Base-by-base conservation (phyloP, 345 rosid species). In the Barbarea vulgaris region DNA sequence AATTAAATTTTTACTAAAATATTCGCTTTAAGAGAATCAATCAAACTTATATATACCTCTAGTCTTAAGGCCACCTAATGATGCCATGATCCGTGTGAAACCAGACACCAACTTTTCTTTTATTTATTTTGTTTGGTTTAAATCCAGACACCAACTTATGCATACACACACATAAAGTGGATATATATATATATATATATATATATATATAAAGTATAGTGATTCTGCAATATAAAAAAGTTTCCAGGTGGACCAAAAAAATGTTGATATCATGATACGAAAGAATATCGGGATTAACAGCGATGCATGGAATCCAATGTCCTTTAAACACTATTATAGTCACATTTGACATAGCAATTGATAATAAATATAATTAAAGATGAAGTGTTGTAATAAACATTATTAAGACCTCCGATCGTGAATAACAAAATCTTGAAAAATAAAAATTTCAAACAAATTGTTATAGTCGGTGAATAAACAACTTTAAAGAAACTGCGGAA, bases 271-370 rank as follows among this genome's bases (percentile, higher is more conserved):
- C 34, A 76, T 69, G 64, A 68, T 76, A 34, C 52, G 66, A 36
- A 67, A 9, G 22, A 42, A 61, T 62, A 36, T 62, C 57, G 52
- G 14, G 60, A 54, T 69, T 44, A 53, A n/a, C 59, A 57, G 39
- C 57, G 66, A 46, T 46, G 36, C 66, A 64, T 46, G 42, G 80
- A 55, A 77, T 77, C 80, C 80, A 70, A 77, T 77, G 80, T 62
- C n/a, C 54, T 7, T 34, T 3, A n/a, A 42, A 31, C 34, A 54
- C 5, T 63, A 54, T 13, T 44, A 19, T 77, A 69, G 41, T 69
- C 57, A 28, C 60, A 54, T 34, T 62, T 55, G 37, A 76, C 39
- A 53, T 54, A n/a, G 56, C 5, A 51, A 44, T 39, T 41, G 17
- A 41, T 56, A 9, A 56, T 47, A 33, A 56, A 36, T 41, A 14